Evolutionary conservation across 2,329 filamentous ascomycete genomes (phyloP), one percentile per base, ranked within the genome.

Genomic region (Xylariaceae sp.): DNA sequence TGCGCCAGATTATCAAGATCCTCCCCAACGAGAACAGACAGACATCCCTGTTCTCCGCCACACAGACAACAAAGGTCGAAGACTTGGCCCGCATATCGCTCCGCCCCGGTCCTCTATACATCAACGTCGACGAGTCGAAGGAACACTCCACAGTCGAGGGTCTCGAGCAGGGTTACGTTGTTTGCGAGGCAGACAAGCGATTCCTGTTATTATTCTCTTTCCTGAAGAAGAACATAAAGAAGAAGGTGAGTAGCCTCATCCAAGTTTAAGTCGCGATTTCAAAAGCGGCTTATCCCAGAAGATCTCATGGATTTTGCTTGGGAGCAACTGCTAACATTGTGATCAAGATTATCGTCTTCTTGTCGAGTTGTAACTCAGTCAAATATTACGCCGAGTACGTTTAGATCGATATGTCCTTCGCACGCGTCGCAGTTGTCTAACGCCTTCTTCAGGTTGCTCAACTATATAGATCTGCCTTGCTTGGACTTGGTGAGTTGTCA

Each of bases 21-120:
- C 78, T 97, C 15, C 90, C 92, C 51, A 88, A 88, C 67, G 87
- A 95, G 59, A 86, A 92, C 66, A 82, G 94, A 61, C 93, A 97
- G 76, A 97, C 92, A 0, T 94, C 96, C 88, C 84, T 99, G n/a
- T 99, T 99, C 81, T 97, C 92, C 11, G 94, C 94, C 11, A 99
- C 94, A 3, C 94, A 97, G 75, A 99, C 94, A 2, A 97, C 93
- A 58, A 97, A 99, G 77, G 94, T 99, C 67, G 93, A 97, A 76
- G 94, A 99, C 75, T 82, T 99, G 57, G 94, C 94, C 1, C 83
- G 94, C 64, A 96, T 99, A 72, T 99, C 94, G 3, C 82, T 99
- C 52, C 86, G 92, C 42, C 88, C 91, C 0, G 92, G 93, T 2
- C 94, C 94, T 1, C 79, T 99, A 10, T 97, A 97, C 76, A 94